phyloP scores from a whole-genome alignment of 768 basidiomycete species.

The Exidia glandulosa region DNA sequence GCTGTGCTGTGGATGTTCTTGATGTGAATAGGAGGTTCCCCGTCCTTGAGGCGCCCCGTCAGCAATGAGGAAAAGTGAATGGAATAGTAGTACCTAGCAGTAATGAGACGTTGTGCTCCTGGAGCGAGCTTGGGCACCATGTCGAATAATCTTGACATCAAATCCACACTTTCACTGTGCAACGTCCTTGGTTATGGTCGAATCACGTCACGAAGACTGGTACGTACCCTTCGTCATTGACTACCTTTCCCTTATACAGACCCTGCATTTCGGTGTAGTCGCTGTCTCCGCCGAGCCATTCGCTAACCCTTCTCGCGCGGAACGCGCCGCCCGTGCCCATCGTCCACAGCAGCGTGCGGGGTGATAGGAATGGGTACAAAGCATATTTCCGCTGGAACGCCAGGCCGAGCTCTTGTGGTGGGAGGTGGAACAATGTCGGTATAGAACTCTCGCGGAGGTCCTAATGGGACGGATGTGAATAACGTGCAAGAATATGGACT shows the following conservation, averaged over 20 bases:
- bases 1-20: slow-evolving; percentile 12
- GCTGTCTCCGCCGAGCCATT: slow-evolving; percentile 41
- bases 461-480: slow-evolving; percentile 11
- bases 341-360: slow-evolving; percentile 39
- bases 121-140: too few species aligned
- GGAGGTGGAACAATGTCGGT: not conserved
- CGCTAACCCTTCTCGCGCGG: slow-evolving; percentile 49
- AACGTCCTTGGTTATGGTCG: too few species aligned
- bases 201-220: not conserved
- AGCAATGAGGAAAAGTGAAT: not conserved
- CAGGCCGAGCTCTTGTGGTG: not conserved
- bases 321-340: slow-evolving; percentile 35
- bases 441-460: not conserved
- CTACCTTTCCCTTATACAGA: slow-evolving; percentile 24
- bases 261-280: slow-evolving; percentile 26
- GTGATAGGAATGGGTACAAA: slow-evolving; percentile 55
- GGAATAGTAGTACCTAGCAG: not conserved
- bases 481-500: slow-evolving; percentile 22
- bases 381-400: slow-evolving; percentile 35
- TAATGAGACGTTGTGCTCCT: not conserved
- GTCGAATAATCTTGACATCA: too few species aligned
- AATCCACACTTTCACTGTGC: too few species aligned
- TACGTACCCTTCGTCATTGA: slow-evolving; percentile 28
- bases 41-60: too few species aligned
- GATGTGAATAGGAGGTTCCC: slow-evolving; percentile 6